A percentile compares a stretch with the other conserved stretches of the same genome.
These are phyloP conservation scores for Wickerhamomyces chambardii DNA, from an alignment of 805 yeast genomes.

Conservation along the genomic window DNA sequence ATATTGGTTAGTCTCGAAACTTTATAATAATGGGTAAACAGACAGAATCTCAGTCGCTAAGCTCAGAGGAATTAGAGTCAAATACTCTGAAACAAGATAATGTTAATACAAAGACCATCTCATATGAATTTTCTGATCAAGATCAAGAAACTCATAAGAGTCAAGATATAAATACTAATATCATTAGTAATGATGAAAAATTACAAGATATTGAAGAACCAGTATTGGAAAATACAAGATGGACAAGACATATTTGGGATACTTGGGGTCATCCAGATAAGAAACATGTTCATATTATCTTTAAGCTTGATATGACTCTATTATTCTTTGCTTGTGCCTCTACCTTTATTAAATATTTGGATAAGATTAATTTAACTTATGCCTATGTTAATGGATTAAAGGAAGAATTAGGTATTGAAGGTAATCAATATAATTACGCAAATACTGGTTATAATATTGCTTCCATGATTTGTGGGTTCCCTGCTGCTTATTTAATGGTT, in stretches of 20 bases:
- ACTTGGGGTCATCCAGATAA: constrained; percentile 4
- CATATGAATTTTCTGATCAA: too few relatives aligned
- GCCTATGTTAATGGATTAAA: constrained; percentile 47
- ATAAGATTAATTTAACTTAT: constrained; percentile 40
- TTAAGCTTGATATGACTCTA: constrained; percentile 2
- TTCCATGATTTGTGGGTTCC: constrained; percentile 40
- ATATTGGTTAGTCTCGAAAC: too few relatives aligned
- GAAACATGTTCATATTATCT: constrained; percentile 3
- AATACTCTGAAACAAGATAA: too few relatives aligned
- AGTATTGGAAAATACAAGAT: too few relatives aligned
- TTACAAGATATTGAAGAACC: too few relatives aligned
- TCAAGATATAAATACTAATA: too few relatives aligned
- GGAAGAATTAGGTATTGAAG: constrained; percentile 37
- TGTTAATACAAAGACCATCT: too few relatives aligned
- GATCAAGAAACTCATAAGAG: too few relatives aligned
- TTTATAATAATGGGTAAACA: too few relatives aligned
- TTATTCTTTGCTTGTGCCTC: constrained; percentile 3
- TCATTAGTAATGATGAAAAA: too few relatives aligned
- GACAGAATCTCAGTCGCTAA: too few relatives aligned
- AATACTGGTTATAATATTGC: constrained; percentile 45
- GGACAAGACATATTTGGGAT: constrained; percentile 3
- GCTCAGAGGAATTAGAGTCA: too few relatives aligned
- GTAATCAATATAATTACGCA: constrained; percentile 44
- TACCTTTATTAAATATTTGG: constrained; percentile 30
- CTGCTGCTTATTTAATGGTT: constrained; percentile 39